A percentile compares a stretch with the other conserved stretches of the same genome.
Evolutionary conservation across 192 early-diverging fungal genomes (phyloP).

Genomic region (Gaertneriomyces semiglobifer): DNA sequence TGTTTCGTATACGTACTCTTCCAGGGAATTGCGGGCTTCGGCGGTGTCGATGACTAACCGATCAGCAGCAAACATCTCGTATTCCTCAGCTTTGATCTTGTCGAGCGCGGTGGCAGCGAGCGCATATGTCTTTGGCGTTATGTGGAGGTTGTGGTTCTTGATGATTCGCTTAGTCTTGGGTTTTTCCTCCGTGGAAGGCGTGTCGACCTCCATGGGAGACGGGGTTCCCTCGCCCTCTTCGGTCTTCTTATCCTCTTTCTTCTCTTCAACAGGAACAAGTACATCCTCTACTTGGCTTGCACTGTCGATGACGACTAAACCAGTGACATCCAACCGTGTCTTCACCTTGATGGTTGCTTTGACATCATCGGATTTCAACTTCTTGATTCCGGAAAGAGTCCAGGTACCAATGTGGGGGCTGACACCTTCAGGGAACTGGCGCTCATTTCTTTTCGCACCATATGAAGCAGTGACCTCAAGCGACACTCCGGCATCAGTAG

Average conservation of each 20-base stretch:
- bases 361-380: conserved; percentile 41
- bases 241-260: conserved; percentile 50
- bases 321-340: conserved; percentile 81
- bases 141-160: conserved; percentile 78
- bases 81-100: conserved; percentile 74
- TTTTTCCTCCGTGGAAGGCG: conserved; percentile 44
- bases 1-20: conserved; percentile 98
- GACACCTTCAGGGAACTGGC: conserved; percentile 69
- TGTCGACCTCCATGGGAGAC: conserved; percentile 31
- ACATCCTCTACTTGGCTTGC: conserved; percentile 88
- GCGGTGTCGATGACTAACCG: conserved; percentile 91
- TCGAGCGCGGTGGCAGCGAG: conserved; percentile 56
- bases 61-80: conserved; percentile 78
- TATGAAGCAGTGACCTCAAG: conserved; percentile 83
- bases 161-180: conserved; percentile 90
- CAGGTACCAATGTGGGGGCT: conserved; percentile 79
- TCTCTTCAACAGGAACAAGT: conserved; percentile 57
- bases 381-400: conserved; percentile 78
- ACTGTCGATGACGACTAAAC: conserved; percentile 61
- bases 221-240: conserved; percentile 42
- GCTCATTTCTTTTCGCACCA: conserved; percentile 50
- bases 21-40: conserved; percentile 88
- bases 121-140: conserved; percentile 61
- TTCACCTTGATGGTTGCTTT: conserved; percentile 88
- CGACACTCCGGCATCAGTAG: conserved; percentile 40